Percentiles rank a stretch among this genome's conserved stretches.
Conservation (phyloP, 495 filamentous ascomycete genomes). For the Hypoxylon lienhwacheense region DNA sequence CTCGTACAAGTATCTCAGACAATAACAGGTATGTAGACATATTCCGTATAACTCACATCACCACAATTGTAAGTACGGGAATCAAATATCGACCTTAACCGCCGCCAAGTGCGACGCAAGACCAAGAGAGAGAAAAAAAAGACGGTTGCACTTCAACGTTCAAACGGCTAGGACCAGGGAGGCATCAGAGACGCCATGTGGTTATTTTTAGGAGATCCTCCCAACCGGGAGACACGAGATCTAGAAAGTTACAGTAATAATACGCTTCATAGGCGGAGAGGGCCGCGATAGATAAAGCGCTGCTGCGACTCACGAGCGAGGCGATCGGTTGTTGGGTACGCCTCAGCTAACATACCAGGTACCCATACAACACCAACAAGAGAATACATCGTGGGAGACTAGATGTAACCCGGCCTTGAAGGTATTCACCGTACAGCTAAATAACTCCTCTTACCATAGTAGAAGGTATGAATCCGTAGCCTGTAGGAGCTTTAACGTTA, state of each 20-base stretch:
- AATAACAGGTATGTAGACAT: too few species aligned
- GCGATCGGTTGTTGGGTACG: too few species aligned
- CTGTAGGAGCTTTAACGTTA: constrained; percentile 5
- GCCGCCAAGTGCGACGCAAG: constrained; percentile 12
- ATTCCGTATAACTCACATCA: too few species aligned
- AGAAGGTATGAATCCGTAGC: neutral
- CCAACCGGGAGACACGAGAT: constrained; percentile 8
- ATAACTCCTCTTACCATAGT: neutral
- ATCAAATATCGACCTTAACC: too few species aligned
- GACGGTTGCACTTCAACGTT: too few species aligned
- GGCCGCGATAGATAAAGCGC: constrained; percentile 33
- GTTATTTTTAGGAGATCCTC: constrained; percentile 25
- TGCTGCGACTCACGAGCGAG: too few species aligned
- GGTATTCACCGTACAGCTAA: neutral
- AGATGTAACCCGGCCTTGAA: constrained; percentile 25
- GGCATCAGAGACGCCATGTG: constrained; percentile 23
- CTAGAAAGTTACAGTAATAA: constrained; percentile 8
- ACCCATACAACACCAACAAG: too few species aligned
- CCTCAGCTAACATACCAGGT: too few species aligned
- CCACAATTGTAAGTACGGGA: too few species aligned
- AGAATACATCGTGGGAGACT: constrained; percentile 16
- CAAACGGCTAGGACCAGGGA: constrained; percentile 13
- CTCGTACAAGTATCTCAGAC: too few species aligned
- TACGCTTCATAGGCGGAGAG: constrained; percentile 21
- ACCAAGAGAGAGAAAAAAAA: too few species aligned